Conservation (phyloP, 2,329 filamentous ascomycete species). For the Fusarium coicis region DNA sequence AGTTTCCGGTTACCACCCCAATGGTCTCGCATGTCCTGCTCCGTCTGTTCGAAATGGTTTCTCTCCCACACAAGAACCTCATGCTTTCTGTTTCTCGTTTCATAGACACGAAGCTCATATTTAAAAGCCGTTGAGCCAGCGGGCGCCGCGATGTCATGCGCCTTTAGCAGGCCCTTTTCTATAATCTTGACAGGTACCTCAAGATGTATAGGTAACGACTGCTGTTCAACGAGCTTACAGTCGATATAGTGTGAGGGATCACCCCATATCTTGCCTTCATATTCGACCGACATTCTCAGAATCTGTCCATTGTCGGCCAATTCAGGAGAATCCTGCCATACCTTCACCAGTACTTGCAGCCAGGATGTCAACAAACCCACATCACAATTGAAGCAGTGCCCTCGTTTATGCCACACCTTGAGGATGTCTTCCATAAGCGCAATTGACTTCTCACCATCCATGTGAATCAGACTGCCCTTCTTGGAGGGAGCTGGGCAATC, state of each 20-base stretch:
- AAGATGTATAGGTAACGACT: background rate
- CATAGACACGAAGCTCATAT: background rate
- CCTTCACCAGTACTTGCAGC: background rate
- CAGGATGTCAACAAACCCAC: too few species aligned
- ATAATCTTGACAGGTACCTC: rapidly evolving
- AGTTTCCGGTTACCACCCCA: background rate
- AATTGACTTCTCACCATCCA: background rate
- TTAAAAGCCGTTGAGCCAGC: background rate
- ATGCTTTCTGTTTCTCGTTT: background rate
- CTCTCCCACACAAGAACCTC: background rate
- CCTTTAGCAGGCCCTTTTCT: background rate
- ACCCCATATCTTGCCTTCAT: background rate
- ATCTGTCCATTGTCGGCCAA: background rate
- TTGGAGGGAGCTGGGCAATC: background rate
- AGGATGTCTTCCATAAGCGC: background rate
- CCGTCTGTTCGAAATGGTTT: background rate
- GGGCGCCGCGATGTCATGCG: background rate
- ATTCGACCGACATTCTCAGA: background rate
- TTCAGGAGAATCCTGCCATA: background rate
- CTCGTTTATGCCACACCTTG: background rate
- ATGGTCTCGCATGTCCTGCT: background rate
- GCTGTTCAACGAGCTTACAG: background rate
- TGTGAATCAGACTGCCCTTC: background rate
- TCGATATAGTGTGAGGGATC: too few species aligned
- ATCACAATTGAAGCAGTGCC: background rate